These are phyloP conservation scores for Talaromyces stipitatus DNA, from an alignment of 495 filamentous ascomycete genomes.

Conservation along the genomic window DNA sequence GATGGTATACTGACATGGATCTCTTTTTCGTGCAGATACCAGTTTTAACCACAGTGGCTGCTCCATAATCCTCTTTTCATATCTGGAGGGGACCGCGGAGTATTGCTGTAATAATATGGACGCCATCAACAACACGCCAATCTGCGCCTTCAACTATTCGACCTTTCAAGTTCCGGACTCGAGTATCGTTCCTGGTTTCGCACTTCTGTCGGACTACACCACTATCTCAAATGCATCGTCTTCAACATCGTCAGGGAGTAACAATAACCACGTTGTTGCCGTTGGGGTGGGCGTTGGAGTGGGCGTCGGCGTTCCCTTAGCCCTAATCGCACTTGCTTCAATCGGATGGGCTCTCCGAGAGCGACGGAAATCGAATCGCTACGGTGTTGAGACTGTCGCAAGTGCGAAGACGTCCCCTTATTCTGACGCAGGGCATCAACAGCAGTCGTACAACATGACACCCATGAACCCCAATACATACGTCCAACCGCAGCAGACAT, in stretches of 20 bases:
- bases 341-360: conserved; percentile 21
- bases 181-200: conserved; percentile 12
- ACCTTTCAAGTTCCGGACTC: conserved; percentile 15
- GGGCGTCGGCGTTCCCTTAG: conserved; percentile 19
- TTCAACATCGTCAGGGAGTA: neutral
- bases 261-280: conserved; percentile 9
- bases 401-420: neutral
- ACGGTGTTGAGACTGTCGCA: neutral
- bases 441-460: neutral
- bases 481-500: neutral
- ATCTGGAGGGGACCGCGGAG: conserved; percentile 9
- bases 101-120: conserved; percentile 26
- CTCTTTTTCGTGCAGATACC: conserved; percentile 3
- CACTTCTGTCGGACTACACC: conserved; percentile 11
- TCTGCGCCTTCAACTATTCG: conserved; percentile 13
- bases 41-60: conserved; percentile 12
- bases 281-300: conserved; percentile 13
- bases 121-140: conserved; percentile 6
- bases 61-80: conserved; percentile 19
- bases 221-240: conserved; percentile 9
- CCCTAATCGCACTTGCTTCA: conserved; percentile 24
- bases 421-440: neutral
- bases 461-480: neutral
- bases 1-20: neutral
- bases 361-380: conserved; percentile 5